These are phyloP conservation scores for Seiridium unicorne DNA, from an alignment of 2,329 filamentous ascomycete species.

Conservation along the genomic window DNA sequence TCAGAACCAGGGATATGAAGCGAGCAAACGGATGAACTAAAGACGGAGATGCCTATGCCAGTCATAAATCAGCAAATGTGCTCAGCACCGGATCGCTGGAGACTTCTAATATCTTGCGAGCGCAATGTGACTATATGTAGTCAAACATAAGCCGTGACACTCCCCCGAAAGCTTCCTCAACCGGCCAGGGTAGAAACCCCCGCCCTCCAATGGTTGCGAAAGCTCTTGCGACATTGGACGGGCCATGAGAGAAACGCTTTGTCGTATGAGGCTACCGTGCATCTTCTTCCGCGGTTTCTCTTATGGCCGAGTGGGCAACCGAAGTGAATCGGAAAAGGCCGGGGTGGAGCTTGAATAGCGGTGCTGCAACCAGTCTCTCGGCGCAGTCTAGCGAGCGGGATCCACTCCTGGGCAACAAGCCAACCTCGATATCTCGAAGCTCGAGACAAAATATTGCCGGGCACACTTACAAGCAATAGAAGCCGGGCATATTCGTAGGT, in stretches of 20 bases:
- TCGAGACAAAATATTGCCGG: too few relatives aligned
- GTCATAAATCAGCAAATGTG: background rate
- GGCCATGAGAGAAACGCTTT: background rate
- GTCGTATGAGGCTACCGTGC: background rate
- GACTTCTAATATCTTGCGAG: background rate
- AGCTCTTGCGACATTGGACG: background rate
- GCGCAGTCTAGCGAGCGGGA: background rate
- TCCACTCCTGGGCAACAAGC: background rate
- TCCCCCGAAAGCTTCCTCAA: background rate
- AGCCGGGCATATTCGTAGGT: too few relatives aligned
- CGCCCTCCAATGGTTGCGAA: background rate
- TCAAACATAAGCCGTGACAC: background rate
- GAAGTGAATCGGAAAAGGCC: constrained; percentile 1
- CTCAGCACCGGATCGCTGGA: background rate
- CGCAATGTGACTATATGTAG: background rate
- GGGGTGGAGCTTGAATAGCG: background rate
- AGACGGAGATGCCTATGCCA: background rate
- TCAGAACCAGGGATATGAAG: background rate
- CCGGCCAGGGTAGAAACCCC: too few relatives aligned
- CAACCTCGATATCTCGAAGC: too few relatives aligned
- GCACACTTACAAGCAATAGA: too few relatives aligned
- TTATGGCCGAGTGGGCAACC: constrained; percentile 2
- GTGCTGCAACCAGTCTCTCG: background rate
- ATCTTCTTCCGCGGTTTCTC: background rate
- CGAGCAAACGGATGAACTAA: background rate